Evolutionary conservation across 768 basidiomycete species (phyloP).

Genomic region (Piloderma croceum): DNA sequence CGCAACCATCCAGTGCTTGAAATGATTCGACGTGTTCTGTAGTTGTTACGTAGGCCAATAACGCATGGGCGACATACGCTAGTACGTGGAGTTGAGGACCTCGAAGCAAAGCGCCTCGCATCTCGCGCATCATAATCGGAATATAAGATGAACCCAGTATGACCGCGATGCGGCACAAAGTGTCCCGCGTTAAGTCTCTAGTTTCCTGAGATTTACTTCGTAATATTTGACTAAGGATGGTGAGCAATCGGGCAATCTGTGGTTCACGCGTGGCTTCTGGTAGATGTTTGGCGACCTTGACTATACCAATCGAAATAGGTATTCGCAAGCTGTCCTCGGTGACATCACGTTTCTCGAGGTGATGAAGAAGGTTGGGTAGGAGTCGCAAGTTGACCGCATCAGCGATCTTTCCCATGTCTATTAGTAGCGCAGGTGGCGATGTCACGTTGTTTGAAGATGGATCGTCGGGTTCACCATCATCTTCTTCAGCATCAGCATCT

Average conservation of each 20-base stretch:
- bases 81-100: constrained; percentile 94
- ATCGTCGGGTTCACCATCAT: constrained; percentile 4
- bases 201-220: constrained; percentile 94
- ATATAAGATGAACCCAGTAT: constrained; percentile 72
- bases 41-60: constrained; percentile 76
- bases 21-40: constrained; percentile 51
- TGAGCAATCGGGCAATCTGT: constrained; percentile 74
- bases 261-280: constrained; percentile 56
- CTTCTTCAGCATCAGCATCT: constrained; percentile 23
- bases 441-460: neutral
- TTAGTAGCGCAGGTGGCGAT: neutral
- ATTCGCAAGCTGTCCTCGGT: constrained; percentile 83
- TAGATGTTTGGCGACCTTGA: constrained; percentile 76
- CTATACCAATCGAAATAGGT: constrained; percentile 82
- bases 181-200: constrained; percentile 78
- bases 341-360: constrained; percentile 74
- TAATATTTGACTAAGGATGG: constrained; percentile 81
- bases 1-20: constrained; percentile 64
- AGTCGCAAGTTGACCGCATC: constrained; percentile 74
- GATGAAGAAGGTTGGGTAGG: constrained; percentile 71
- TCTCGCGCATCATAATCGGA: constrained; percentile 65
- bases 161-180: constrained; percentile 72
- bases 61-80: constrained; percentile 75
- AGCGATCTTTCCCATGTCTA: constrained; percentile 36
- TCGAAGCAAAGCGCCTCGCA: constrained; percentile 77